Base-by-base conservation (phyloP, 345 rosid genomes). In the Ricinus communis region DNA sequence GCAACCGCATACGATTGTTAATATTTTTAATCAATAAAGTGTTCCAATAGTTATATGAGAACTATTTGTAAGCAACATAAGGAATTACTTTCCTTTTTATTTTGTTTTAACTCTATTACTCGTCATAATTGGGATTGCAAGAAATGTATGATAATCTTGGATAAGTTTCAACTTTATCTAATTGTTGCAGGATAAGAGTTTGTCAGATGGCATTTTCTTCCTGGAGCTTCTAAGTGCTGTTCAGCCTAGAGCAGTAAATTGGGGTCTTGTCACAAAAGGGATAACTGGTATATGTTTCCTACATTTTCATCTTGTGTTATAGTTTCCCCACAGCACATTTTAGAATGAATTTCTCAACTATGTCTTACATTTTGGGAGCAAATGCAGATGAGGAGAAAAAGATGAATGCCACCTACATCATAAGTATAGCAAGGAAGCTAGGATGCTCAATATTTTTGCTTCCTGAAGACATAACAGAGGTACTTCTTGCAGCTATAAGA, bases 381-480 rank as follows among this genome's bases (percentile, higher is more conserved):
- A n/a, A 58, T 76, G 74, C 71, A 95, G 97, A 88, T 63, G 99
- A 92, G 71, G 89, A 87, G 93, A 90, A 92, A 78, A 95, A 85
- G 88, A 95, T 92, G 99, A 95, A 95, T 60, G 99, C 97, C 21
- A 83, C 93, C 62, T 91, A 95, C 76, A 88, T 95, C 67, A 95
- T 95, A 73, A 95, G 99, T 72, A 90, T 90, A 16, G 97, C 97
- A 1, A 90, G 97, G 76, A 92, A 95, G 83, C 84, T 95, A 25
- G 97, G 97, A 70, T 95, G 99, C 85, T 81, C 99, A 27, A 95
- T 95, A 79, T 95, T 95, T 80, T 80, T 92, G 82, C 97, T 95
- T 79, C 97, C 97, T 3, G 99, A 95, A 84, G 97, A 92, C 81
- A 80, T 95, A 62, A 92, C 87, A 19, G 97, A 95, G 97, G 99